Conservation (phyloP, 495 filamentous ascomycete genomes). For the Xanthoparmelia taractica region DNA sequence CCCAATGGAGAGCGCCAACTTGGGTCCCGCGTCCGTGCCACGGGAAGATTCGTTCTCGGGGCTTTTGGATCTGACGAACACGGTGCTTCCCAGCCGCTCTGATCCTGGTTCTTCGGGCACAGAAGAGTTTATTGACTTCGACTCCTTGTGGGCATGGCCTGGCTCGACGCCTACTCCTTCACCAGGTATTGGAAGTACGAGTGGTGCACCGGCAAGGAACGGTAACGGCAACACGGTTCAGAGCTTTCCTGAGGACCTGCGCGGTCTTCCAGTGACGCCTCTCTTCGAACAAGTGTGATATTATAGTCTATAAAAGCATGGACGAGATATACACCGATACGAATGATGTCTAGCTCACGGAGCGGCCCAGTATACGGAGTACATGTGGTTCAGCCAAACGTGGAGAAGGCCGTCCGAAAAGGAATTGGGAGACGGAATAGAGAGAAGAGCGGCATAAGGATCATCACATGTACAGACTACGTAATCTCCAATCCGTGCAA, state of each 20-base stretch:
- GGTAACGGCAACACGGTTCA: not conserved
- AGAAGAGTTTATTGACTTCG: conserved; percentile 49
- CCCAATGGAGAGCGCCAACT: conserved; percentile 15
- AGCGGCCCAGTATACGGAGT: not conserved
- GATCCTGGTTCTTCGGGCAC: conserved; percentile 37
- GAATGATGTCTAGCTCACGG: not conserved
- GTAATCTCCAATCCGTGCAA: not conserved
- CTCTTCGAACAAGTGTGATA: not conserved
- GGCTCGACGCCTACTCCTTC: not conserved
- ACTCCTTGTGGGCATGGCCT: conserved; percentile 40
- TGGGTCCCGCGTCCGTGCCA: conserved; percentile 30
- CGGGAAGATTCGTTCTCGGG: conserved; percentile 36
- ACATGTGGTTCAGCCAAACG: not conserved
- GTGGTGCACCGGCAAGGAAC: not conserved
- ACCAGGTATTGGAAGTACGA: not conserved
- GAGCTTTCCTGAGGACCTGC: too few relatives aligned
- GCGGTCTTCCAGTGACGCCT: not conserved
- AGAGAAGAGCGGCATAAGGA: not conserved
- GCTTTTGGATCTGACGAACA: conserved; percentile 44
- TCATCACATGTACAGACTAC: not conserved
- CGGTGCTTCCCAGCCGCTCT: conserved; percentile 36
- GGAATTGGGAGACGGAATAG: not conserved
- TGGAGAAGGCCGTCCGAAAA: not conserved
- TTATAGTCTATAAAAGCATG: not conserved
- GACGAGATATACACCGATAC: not conserved